Evolutionary conservation across 2,329 filamentous ascomycete species (phyloP), one percentile per base, ranked within the genome.

Genomic region (Pezicula rhizophila): DNA sequence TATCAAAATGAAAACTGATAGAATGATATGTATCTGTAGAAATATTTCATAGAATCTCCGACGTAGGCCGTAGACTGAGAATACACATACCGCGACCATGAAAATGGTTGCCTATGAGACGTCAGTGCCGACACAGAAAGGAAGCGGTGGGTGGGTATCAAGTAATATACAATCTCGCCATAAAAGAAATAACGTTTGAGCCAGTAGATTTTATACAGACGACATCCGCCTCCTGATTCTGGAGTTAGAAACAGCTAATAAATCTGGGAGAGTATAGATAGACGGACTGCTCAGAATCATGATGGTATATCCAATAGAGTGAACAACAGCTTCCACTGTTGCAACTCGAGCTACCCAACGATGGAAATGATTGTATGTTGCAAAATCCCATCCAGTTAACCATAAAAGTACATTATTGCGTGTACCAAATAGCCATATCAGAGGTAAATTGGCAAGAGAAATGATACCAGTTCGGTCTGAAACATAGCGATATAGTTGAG

Each of bases 371-470:
- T 80, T 87, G 58, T 80, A 87, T 0, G 79, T 81, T 2, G 74
- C 73, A 60, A 84, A 86, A 10, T 78, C 80, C 82, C 84, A 87
- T 0, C 83, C 83, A 0, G 84, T 87, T 0, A 81, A 60, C 79
- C 79, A 84, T 47, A 85, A 68, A 14, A 86, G 71, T 0, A 82
- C 58, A 45, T 87, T 85, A 52, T 87, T 88, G 8, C 84, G 71
- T 60, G 79, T 78, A 0, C 77, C 79, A 54, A 87, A 87, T 0
- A 87, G 63, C 81, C 82, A 86, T 0, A 86, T 66, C 2, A 84
- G 58, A 0, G 81, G 79, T 6, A 87, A 72, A 53, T 84, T 84
- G 4, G 77, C 78, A 55, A 82, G 78, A 0, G 80, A 77, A 20
- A 87, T 71, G 28, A 83, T 76, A 0, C 83, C 82, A 0, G 81